Evolutionary conservation across 495 filamentous ascomycete species (phyloP), one percentile per base, ranked within the genome.

Genomic region (Evernia prunastri): DNA sequence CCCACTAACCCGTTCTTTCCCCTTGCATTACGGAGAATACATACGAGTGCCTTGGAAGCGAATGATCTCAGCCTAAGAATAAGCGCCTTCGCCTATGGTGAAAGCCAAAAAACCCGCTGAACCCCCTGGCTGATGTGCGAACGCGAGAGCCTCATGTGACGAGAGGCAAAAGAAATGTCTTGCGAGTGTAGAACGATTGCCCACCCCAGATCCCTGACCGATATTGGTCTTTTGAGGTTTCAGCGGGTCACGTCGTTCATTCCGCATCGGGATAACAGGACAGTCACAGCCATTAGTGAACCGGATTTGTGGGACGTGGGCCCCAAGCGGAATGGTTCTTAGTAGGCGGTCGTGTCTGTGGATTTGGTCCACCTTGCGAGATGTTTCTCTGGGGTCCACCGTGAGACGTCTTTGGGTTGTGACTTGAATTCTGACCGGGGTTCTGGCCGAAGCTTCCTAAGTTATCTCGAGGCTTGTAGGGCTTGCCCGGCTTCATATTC

Each of bases 401-500:
- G 17, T 64, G 58, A 23, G 51, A n/a, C 15, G 35, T 51, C 35
- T 65, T 68, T 12, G 31, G 42, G 27, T 53, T 37, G 29, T 56
- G 49, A 18, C n/a, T 49, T 49, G 45, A 43, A 4, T 17, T 49
- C 9, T 25, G 8, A 27, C 7, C 17, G 18, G 51, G 51, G 51
- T 54, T 51, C 18, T 58, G 58, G 43, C 59, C 59, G 17, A 60
- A 67, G 39, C 49, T 65, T 9, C 66, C 59, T 13, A 60, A 64
- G 31, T 27, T 37, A 20, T 70, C 68, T 37, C 66, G 63, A 61
- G 66, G 27, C 54, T 66, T 68, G 56, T 63, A 58, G 25, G 40
- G 31, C 58, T 68, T 67, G n/a, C 54, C 42, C 25, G 54, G 42
- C 27, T 66, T 67, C 29, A 56, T 35, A 12, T 61, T 63, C 23